These are phyloP conservation scores for Nicotiana sylvestris DNA, from an alignment of 257 asterid species.

Conservation along the genomic window DNA sequence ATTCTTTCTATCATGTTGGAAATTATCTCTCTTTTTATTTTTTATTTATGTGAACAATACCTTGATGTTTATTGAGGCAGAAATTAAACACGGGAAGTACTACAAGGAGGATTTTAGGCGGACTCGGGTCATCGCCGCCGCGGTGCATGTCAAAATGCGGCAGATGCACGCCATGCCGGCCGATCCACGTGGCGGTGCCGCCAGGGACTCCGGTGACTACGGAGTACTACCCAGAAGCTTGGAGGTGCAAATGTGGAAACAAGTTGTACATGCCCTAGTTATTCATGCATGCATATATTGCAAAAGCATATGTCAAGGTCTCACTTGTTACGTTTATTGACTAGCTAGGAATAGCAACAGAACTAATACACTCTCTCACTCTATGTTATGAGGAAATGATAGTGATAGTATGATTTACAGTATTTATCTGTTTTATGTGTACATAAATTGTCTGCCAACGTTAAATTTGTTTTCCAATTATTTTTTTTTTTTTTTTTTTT, in stretches of 20 bases:
- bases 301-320: not conserved
- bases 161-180: conserved; percentile 53
- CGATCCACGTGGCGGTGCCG: conserved; percentile 58
- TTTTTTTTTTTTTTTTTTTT: not conserved
- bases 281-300: not conserved
- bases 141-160: conserved; percentile 52
- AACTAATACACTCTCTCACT: not conserved
- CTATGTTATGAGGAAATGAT: not conserved
- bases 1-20: not conserved
- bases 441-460: not conserved
- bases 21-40: not conserved
- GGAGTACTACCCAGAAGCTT: conserved; percentile 55
- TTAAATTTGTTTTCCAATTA: not conserved
- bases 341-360: not conserved
- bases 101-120: conserved; percentile 42
- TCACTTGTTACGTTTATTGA: not conserved
- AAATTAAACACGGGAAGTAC: not conserved
- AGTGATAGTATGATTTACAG: not conserved
- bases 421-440: not conserved
- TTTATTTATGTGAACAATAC: not conserved
- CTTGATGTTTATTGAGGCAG: conserved; percentile 17
- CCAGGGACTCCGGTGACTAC: conserved; percentile 52
- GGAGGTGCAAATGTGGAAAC: conserved; percentile 66
- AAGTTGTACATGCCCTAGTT: conserved; percentile 44
- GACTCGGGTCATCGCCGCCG: conserved; percentile 60